Percentiles rank a stretch among this genome's conserved stretches.
Evolutionary conservation across 1,284 basidiomycete genomes (phyloP).

Genomic region (Puccinia sorghi): DNA sequence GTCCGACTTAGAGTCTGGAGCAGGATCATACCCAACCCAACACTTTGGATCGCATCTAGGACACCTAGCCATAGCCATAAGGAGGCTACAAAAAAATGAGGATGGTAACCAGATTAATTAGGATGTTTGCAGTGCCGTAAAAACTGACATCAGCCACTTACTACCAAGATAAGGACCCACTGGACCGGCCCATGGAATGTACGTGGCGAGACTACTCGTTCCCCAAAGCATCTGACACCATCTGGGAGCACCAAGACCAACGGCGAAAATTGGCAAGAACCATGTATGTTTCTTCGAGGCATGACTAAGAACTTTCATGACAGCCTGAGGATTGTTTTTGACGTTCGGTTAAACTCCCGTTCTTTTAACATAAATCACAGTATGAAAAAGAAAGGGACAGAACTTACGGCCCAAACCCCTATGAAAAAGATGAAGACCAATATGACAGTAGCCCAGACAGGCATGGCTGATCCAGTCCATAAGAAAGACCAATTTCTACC

Average conservation of each 20-base stretch:
- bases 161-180: conserved; percentile 73
- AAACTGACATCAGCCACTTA: conserved; percentile 5
- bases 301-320: conserved; percentile 74
- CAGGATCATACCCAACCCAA: conserved; percentile 88
- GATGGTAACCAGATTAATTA: neutral
- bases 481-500: conserved; percentile 91
- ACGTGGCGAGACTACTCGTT: conserved; percentile 79
- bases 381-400: neutral
- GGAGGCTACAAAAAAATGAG: conserved; percentile 63
- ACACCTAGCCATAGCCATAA: conserved; percentile 93
- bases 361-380: neutral
- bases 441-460: conserved; percentile 76
- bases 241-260: conserved; percentile 82
- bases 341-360: neutral
- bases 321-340: conserved; percentile 49
- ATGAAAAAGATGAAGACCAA: conserved; percentile 81
- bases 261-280: conserved; percentile 87
- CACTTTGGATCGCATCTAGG: conserved; percentile 85
- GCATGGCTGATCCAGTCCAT: conserved; percentile 73
- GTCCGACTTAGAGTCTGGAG: conserved; percentile 86
- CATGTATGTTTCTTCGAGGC: conserved; percentile 90
- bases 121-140: neutral
- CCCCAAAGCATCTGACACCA: conserved; percentile 91
- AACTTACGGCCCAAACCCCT: conserved; percentile 70
- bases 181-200: conserved; percentile 83